These are phyloP conservation scores for Calcarisporium arbuscula DNA, from an alignment of 2,329 filamentous ascomycete genomes.

Conservation along the genomic window DNA sequence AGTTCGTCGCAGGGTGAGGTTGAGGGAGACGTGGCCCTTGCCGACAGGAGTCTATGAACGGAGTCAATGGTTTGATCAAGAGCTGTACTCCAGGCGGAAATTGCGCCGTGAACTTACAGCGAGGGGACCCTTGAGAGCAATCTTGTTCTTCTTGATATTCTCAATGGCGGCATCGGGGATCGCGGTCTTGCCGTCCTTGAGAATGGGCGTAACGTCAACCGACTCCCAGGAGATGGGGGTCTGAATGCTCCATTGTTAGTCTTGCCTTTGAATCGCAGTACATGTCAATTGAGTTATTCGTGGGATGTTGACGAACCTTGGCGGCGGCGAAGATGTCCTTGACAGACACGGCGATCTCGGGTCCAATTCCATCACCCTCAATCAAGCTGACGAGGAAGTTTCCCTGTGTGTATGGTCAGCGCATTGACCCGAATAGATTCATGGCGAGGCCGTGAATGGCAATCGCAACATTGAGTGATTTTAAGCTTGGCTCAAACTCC, in stretches of 20 bases:
- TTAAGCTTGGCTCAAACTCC: slow-evolving; percentile 21
- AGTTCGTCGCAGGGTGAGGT: slow-evolving; percentile 94
- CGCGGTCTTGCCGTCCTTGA: slow-evolving; percentile 92
- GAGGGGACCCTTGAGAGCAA: slow-evolving; percentile 95
- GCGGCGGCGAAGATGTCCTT: slow-evolving; percentile 98
- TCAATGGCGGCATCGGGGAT: slow-evolving; percentile 90
- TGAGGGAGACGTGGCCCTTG: slow-evolving; percentile 98
- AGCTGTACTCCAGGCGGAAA: no score
- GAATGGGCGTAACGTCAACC: slow-evolving; percentile 86
- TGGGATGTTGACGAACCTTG: slow-evolving; percentile 53
- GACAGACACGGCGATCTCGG: slow-evolving; percentile 94
- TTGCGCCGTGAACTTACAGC: slow-evolving; percentile 59
- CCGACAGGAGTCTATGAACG: slow-evolving; percentile 73
- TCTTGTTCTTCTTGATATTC: slow-evolving; percentile 91
- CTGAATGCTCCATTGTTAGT: slow-evolving; percentile 37
- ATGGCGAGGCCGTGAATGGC: no score
- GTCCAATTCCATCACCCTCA: slow-evolving; percentile 97
- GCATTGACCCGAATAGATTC: no score
- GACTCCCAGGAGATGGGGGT: slow-evolving; percentile 94
- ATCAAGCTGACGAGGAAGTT: slow-evolving; percentile 96
- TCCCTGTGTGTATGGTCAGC: no score
- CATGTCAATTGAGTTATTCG: no score
- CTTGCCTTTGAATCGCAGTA: no score
- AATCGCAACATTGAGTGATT: slow-evolving; percentile 33
- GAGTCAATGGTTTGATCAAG: not conserved